Evolutionary conservation across 352 stramenopile species (phyloP), one percentile per base, ranked within the genome.

Genomic region (Plasmopara viticola): DNA sequence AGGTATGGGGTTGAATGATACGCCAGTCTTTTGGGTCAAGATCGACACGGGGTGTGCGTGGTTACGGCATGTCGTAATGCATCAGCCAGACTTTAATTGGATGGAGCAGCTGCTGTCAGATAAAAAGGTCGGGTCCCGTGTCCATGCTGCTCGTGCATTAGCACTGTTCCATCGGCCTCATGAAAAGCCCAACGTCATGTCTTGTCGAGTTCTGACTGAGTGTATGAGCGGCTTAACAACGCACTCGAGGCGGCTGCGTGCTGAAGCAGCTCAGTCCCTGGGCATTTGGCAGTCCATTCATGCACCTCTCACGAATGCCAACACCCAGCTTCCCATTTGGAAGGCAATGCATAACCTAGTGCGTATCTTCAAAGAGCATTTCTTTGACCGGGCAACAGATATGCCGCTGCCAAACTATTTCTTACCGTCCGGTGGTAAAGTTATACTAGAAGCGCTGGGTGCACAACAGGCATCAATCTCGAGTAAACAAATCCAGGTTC

Each of bases 361-460:
- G 33, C 83, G 83, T n/a, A 91, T 90, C 48, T 93, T 93, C 59
- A 93, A 93, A 49, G 83, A 93, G 52, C 83, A 93, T 33, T 93
- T 93, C 51, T 93, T 90, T 43, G 81, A 93, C 39, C 70, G 80
- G 1, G 56, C 46, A 6, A 90, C 83, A 0, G 80, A 93, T 57
- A 90, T 93, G 83, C 83, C 83, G n/a, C 45, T 91, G 38, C 83
- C 83, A 0, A 93, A 93, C 56, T 93, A 93, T 54, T 93, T 93
- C 43, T 65, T 91, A 31, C 83, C 83, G 2, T 91, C 78, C 4
- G 83, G 83, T 56, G 82, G 82, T 56, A 90, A 88, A 42, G 82
- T 93, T 9, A 78, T 93, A 15, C 60, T 93, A 2, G 82, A 92
- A 51, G 70, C 77, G 14, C 52, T 90, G 1, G 79, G 82, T n/a